phyloP scores from a whole-genome alignment of 768 basidiomycete genomes.

The Inosperma sp. region DNA sequence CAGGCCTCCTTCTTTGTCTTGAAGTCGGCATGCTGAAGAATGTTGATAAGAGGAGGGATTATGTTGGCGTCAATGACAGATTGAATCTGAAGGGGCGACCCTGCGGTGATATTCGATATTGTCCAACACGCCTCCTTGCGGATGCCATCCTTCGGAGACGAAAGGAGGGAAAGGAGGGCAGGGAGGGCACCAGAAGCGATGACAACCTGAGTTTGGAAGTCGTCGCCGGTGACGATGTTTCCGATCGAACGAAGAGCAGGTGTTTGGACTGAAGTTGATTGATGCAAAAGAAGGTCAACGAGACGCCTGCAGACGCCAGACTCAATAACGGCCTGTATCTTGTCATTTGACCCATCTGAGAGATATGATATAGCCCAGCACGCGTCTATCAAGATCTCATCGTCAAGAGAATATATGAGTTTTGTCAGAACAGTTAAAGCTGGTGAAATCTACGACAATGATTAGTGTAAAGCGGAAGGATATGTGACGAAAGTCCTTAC shows the following conservation, averaged over 20 bases:
- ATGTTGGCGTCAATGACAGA: conserved; percentile 97
- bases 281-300: conserved; percentile 95
- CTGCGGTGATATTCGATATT: conserved; percentile 97
- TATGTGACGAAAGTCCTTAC: conserved; percentile 43
- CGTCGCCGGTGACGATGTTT: conserved; percentile 99
- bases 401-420: conserved; percentile 97
- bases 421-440: conserved; percentile 96
- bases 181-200: conserved; percentile 97
- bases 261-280: conserved; percentile 93
- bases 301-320: conserved; percentile 96
- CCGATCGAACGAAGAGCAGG: conserved; percentile 97
- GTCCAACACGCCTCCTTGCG: conserved; percentile 99
- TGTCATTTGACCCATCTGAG: conserved; percentile 98
- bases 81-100: conserved; percentile 95
- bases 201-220: conserved; percentile 98
- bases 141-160: conserved; percentile 97
- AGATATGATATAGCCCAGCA: conserved; percentile 99
- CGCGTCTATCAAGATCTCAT: conserved; percentile 98
- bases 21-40: conserved; percentile 96
- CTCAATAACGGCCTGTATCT: conserved; percentile 99
- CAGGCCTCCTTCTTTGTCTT: conserved; percentile 99
- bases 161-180: conserved; percentile 87
- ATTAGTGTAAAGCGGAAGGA: conserved; percentile 11
- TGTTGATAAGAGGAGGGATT: conserved; percentile 97
- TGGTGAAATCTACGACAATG: conserved; percentile 77